Base-by-base conservation (phyloP, 805 yeast genomes). In the Barnettozyma siamensis region DNA sequence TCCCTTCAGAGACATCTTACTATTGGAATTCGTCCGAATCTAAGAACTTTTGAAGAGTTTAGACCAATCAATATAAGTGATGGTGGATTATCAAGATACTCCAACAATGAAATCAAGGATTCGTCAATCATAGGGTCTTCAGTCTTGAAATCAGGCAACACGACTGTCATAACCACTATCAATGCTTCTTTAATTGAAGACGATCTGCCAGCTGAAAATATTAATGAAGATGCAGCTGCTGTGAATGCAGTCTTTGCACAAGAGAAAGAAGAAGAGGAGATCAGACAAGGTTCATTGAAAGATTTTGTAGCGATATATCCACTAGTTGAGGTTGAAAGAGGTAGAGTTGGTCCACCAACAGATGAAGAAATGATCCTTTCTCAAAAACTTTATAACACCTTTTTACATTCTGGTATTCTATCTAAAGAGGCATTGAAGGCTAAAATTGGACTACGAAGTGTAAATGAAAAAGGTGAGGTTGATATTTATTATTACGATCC, bases 351-450 rank as follows among this genome's bases (percentile, higher is more conserved):
- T 12, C 85, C 88, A 1, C 95, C 95, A 23, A 78, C 89, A 1
- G 85, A 80, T 51, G 95, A 88, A 62, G 96, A 88, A 57, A 85
- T 83, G 79, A 76, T 74, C 24, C 54, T 83, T 17, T 75, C 86
- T 1, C 94, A 86, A 58, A 66, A 66, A 43, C 51, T 85, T 19
- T 77, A 78, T 51, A 84, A 84, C 48, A 65, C 75, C 5, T 57
- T 87, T 5, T 60, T 74, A 35, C 79, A 78, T 46, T 74, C 84
- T 11, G 73, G 75, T 23, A 46, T 83, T 18, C 59, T 83, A 16
- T 62, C 73, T 2, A 64, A 66, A 33, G 58, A 70, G 20, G 70
- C 83, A 7, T 65, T 83, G 44, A 70, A 71, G 50, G 78, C 81
- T n/a, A 73, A 78, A 39, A 58, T 75, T 39, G 73, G 76, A 16